Evolutionary conservation across 2,329 filamentous ascomycete species (phyloP), one percentile per base, ranked within the genome.

Genomic region (Aspergillus alliaceus): DNA sequence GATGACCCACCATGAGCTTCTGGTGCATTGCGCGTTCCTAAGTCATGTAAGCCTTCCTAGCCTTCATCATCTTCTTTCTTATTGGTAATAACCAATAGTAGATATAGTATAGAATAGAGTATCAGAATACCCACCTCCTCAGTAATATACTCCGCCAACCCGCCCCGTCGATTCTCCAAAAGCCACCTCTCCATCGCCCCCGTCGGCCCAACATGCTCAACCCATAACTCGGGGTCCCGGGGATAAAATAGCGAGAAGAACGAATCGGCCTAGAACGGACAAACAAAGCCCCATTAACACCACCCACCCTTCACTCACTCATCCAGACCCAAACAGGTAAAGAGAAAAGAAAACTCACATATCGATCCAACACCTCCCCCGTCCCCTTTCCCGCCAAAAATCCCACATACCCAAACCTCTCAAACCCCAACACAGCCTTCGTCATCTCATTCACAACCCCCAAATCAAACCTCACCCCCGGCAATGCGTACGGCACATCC

Each of bases 221-320:
- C 56, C 63, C 63, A 67, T 12, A 67, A 32, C 7, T 54, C 37
- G 1, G 59, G 53, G 24, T 67, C 58, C 25, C 56, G 34, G 8
- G 67, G 59, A 48, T 68, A 69, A 37, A 66, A 66, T 12, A 71
- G 51, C 9, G 61, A 54, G 51, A 66, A 66, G 48, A 69, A 66
- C 11, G 68, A 69, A 1, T 66, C 61, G 1, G 53, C 39, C 61
- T 63, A n/a, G n/a, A n/a, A n/a, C n/a, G n/a, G n/a, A n/a, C n/a
- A n/a, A n/a, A n/a, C n/a, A n/a, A n/a, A n/a, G n/a, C n/a, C n/a
- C n/a, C n/a, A n/a, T n/a, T n/a, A n/a, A n/a, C n/a, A n/a, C n/a
- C n/a, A n/a, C n/a, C n/a, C n/a, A n/a, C n/a, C n/a, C n/a, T n/a
- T n/a, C n/a, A n/a, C n/a, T n/a, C n/a, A n/a, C n/a, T n/a, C n/a